A percentile compares a stretch with the other conserved stretches of the same genome.
Evolutionary conservation across 805 yeast genomes (phyloP).

Genomic region (Candida taoyuanica): DNA sequence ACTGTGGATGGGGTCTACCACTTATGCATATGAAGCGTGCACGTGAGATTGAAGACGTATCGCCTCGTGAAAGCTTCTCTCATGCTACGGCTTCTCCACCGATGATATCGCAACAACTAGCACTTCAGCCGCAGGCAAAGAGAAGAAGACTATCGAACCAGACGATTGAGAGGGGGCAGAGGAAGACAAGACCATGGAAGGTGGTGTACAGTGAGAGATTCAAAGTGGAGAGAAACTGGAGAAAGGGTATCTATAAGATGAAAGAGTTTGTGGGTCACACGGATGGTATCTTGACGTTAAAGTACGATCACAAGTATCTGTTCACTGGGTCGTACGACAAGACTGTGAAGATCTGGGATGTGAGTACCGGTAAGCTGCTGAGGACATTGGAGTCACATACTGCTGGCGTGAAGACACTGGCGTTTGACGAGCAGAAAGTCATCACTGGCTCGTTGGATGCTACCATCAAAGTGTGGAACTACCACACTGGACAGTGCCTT

Average conservation of each 20-base stretch:
- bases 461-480: slow-evolving; percentile 94
- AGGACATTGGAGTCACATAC: slow-evolving; percentile 84
- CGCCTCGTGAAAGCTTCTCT: slow-evolving; percentile 1
- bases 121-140: slow-evolving; percentile 9
- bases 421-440: slow-evolving; percentile 82
- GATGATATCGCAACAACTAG: not conserved
- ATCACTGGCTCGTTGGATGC: slow-evolving; percentile 90
- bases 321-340: slow-evolving; percentile 93
- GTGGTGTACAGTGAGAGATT: slow-evolving; percentile 88
- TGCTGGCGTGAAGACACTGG: slow-evolving; percentile 79
- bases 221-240: slow-evolving; percentile 91
- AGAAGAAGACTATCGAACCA: slow-evolving; percentile 27
- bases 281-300: slow-evolving; percentile 85
- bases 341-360: slow-evolving; percentile 90
- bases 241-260: slow-evolving; percentile 67
- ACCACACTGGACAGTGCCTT: slow-evolving; percentile 88
- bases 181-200: slow-evolving; percentile 85
- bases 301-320: slow-evolving; percentile 71
- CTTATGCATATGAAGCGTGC: slow-evolving; percentile 83
- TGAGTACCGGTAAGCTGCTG: slow-evolving; percentile 69
- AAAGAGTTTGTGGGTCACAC: slow-evolving; percentile 74
- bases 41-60: slow-evolving; percentile 37
- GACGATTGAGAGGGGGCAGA: slow-evolving; percentile 19
- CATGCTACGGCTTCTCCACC: not conserved
- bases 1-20: slow-evolving; percentile 99